Base-by-base conservation (phyloP, 352 stramenopile genomes). In the Pythium graminicola region DNA sequence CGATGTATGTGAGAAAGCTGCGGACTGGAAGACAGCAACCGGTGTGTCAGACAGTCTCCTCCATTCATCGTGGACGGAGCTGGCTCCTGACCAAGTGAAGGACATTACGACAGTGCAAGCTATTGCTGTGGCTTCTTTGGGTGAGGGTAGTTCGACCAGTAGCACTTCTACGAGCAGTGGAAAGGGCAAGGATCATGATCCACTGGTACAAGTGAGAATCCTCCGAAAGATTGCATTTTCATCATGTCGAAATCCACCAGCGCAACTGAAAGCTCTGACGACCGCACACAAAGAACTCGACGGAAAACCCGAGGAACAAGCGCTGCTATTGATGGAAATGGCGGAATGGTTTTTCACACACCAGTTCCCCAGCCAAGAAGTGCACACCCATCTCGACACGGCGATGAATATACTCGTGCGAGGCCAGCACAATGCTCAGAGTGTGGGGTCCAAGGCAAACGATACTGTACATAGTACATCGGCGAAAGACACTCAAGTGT, bases 321-420 rank as follows among this genome's bases (percentile, higher is more conserved):
- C 74, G 8, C 38, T 85, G 14, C 53, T 86, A 20, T 53, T 94
- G 16, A 52, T 95, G 0, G 85, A 96, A 35, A 76, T 95, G 42
- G 85, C 76, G 4, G 86, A 96, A 55, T 96, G 85, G 85, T 51
- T 95, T 20, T 76, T 80, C 48, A 80, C 81, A 1, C 85, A 87
- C 32, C 71, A 78, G 3, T 72, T 90, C 27, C 65, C 80, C 0
- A 40, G 57, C 17, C 57, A 85, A 47, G 83, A 91, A 24, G 65
- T 74, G 1, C 49, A 78, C 1, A 39, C 64, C 9, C 74, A 91
- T 56, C 43, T 94, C 6, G 63, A 86, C n/a, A 69, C 54, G 5
- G 81, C 82, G 11, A 41, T 69, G 7, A 72, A 66, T 14, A 66
- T 70, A 3, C 39, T 95, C 19, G 70, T 26, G 47, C 57, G 17